These are phyloP conservation scores for Thermoascus crustaceus DNA, from an alignment of 2,329 filamentous ascomycete species.

Conservation along the genomic window DNA sequence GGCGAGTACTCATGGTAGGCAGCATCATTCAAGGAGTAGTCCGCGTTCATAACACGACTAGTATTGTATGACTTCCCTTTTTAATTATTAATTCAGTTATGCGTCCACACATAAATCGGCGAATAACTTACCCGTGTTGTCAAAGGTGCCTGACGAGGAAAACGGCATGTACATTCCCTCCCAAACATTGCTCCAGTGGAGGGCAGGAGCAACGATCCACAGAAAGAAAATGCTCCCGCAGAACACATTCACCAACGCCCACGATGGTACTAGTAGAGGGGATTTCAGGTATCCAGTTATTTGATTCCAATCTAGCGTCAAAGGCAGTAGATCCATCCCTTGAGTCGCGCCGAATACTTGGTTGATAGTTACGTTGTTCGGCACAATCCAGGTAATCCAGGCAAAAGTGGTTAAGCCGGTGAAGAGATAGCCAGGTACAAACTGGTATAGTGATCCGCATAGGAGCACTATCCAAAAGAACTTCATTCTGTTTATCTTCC, in stretches of 20 bases:
- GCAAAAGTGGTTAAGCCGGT: constrained; percentile 22
- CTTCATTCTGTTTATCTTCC: constrained; percentile 27
- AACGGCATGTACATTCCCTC: constrained; percentile 56
- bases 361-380: constrained; percentile 19
- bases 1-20: constrained; percentile 21
- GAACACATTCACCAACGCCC: constrained; percentile 61
- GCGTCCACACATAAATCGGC: background rate
- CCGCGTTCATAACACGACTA: constrained; percentile 15
- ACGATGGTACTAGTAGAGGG: constrained; percentile 59
- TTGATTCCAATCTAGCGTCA: constrained; percentile 38
- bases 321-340: constrained; percentile 22
- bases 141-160: constrained; percentile 9
- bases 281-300: constrained; percentile 48
- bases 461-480: constrained; percentile 18
- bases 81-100: background rate
- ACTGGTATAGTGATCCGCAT: constrained; percentile 24
- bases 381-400: constrained; percentile 23
- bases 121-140: constrained; percentile 7
- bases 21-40: constrained; percentile 20
- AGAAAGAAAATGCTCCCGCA: constrained; percentile 58
- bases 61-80: constrained; percentile 18
- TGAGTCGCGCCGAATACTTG: constrained; percentile 21
- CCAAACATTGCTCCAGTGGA: constrained; percentile 60
- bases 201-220: constrained; percentile 46
- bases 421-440: constrained; percentile 22